Conservation (phyloP, 2,329 filamentous ascomycete species). For the Cladophialophora exuberans region DNA sequence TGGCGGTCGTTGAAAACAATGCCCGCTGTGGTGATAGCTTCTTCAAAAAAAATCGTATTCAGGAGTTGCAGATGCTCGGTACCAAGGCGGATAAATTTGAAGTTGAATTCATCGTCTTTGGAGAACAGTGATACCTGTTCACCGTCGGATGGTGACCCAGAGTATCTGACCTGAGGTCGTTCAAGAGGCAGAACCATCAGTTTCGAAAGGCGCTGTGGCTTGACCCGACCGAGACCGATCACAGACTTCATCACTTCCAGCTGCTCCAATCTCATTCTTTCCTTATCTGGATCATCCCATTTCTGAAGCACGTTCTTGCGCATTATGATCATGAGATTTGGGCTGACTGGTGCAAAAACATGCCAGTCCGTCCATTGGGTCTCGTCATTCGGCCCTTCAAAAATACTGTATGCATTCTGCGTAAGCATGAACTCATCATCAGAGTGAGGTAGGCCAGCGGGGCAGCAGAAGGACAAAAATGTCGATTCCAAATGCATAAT, state of each 20-base stretch:
- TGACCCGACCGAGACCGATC: neutral
- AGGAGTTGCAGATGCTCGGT: neutral
- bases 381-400: neutral
- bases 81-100: neutral
- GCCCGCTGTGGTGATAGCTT: neutral
- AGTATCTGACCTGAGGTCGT: neutral
- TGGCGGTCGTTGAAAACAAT: neutral
- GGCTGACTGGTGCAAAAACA: neutral
- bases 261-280: neutral
- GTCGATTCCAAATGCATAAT: neutral
- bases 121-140: neutral
- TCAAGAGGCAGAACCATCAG: neutral
- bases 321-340: neutral
- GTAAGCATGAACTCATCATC: constrained; percentile 2
- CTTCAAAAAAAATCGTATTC: neutral
- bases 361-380: neutral
- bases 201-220: neutral
- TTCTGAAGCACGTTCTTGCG: neutral
- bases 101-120: neutral
- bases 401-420: constrained; percentile 3
- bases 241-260: neutral
- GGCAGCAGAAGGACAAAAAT: neutral
- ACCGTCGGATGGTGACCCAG: neutral
- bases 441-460: neutral
- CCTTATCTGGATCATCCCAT: neutral